These are phyloP conservation scores for Citeromyces hawaiiensis DNA, from an alignment of 1,139 yeast species.

Conservation along the genomic window DNA sequence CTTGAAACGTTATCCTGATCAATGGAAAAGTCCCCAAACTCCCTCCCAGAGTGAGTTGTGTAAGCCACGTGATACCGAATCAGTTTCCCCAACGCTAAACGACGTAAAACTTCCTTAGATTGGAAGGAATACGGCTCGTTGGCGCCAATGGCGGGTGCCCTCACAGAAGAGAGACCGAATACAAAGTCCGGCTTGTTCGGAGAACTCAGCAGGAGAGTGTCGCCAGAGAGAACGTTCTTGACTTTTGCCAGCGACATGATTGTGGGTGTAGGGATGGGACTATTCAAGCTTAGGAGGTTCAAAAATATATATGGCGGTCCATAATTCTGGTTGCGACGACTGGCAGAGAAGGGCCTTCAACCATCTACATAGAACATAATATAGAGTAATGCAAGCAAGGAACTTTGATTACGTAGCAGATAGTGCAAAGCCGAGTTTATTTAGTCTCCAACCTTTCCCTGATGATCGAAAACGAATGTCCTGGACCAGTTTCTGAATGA, in stretches of 20 bases:
- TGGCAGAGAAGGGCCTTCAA: no score
- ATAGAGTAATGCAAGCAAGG: no score
- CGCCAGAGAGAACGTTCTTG: constrained; percentile 61
- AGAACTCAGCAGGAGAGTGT: constrained; percentile 59
- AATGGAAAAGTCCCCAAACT: constrained; percentile 52
- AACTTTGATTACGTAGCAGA: no score
- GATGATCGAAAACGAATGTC: no score
- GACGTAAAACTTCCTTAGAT: constrained; percentile 49
- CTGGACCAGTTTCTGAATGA: no score
- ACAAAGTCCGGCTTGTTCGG: constrained; percentile 35
- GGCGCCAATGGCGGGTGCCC: constrained; percentile 28
- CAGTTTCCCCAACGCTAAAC: constrained; percentile 55
- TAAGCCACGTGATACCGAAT: constrained; percentile 46
- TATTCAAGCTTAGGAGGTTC: no score
- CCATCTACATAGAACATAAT: no score
- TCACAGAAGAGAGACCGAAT: constrained; percentile 50
- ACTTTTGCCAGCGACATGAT: constrained; percentile 31
- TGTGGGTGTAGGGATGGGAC: constrained; percentile 1
- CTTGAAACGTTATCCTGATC: constrained; percentile 48
- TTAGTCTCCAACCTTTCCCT: no score
- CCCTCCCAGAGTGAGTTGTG: constrained; percentile 35
- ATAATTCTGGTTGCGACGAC: no score
- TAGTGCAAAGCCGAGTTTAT: no score
- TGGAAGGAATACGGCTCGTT: constrained; percentile 34
- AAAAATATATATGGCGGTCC: no score